phyloP scores from a whole-genome alignment of 2,329 filamentous ascomycete genomes.

The Chaetomiaceae sp. region DNA sequence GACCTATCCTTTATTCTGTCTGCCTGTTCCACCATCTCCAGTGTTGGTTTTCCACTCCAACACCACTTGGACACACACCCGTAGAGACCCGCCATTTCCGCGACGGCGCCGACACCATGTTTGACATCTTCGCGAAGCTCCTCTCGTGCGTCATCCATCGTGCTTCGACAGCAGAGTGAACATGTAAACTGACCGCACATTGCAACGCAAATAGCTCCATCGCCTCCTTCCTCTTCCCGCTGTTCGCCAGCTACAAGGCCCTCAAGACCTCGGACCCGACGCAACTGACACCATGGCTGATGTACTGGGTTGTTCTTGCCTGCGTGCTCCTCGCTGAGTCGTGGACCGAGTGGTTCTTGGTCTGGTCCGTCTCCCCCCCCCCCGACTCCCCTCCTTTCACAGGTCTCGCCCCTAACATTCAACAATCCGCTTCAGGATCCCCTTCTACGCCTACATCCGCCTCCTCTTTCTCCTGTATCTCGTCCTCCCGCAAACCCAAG shows the following conservation, averaged over 20 bases:
- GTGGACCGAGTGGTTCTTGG: conserved; percentile 80
- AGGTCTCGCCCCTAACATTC: too few species aligned
- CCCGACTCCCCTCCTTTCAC: not conserved
- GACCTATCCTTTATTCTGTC: not conserved
- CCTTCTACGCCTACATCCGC: conserved; percentile 90
- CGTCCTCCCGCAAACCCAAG: conserved; percentile 95
- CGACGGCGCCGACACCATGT: conserved; percentile 43
- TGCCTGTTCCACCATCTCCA: not conserved
- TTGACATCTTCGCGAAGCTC: conserved; percentile 71
- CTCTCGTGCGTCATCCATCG: conserved; percentile 60
- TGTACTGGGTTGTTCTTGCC: conserved; percentile 96
- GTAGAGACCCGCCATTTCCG: not conserved
- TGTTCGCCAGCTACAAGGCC: conserved; percentile 97
- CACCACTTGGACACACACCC: not conserved
- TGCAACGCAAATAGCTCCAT: conserved; percentile 65
- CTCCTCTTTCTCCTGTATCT: conserved; percentile 87
- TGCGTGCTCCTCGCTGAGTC: conserved; percentile 78
- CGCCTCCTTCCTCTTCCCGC: conserved; percentile 86
- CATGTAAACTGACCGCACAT: conserved; percentile 9
- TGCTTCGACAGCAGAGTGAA: conserved; percentile 16
- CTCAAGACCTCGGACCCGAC: conserved; percentile 88
- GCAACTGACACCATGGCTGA: conserved; percentile 92
- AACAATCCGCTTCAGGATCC: conserved; percentile 54
- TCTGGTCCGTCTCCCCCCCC: conserved; percentile 55
- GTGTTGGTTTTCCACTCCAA: not conserved